A percentile compares a stretch with the other conserved stretches of the same genome.
Evolutionary conservation across 352 stramenopile species (phyloP).

Genomic region (Pythium dissotocum): DNA sequence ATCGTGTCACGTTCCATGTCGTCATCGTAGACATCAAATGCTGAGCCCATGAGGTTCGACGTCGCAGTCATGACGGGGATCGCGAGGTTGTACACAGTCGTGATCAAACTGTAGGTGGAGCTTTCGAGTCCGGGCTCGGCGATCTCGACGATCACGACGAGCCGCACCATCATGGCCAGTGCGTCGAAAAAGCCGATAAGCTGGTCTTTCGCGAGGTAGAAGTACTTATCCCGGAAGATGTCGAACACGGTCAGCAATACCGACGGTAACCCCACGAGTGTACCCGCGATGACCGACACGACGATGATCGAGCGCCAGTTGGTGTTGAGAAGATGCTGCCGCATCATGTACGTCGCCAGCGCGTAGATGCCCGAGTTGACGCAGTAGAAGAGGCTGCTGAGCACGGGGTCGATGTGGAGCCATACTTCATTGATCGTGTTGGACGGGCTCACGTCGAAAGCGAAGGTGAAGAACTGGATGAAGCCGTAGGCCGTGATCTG

Average conservation of each 20-base stretch:
- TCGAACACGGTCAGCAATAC: slow-evolving; percentile 59
- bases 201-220: slow-evolving; percentile 56
- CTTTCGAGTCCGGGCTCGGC: slow-evolving; percentile 74
- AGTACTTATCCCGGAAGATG: slow-evolving; percentile 59
- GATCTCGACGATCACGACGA: slow-evolving; percentile 80
- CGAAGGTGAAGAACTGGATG: slow-evolving; percentile 64
- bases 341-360: slow-evolving; percentile 52
- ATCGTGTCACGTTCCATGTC: slow-evolving; percentile 54
- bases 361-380: slow-evolving; percentile 55
- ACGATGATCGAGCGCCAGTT: slow-evolving; percentile 65
- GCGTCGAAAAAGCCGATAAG: slow-evolving; percentile 62
- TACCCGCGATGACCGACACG: slow-evolving; percentile 43
- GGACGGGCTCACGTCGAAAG: slow-evolving; percentile 52
- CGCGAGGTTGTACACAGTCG: slow-evolving; percentile 75
- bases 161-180: slow-evolving; percentile 72
- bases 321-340: slow-evolving; percentile 53
- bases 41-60: slow-evolving; percentile 57
- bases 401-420: slow-evolving; percentile 62
- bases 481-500: slow-evolving; percentile 75
- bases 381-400: slow-evolving; percentile 60
- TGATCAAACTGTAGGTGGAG: slow-evolving; percentile 75
- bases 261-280: slow-evolving; percentile 38
- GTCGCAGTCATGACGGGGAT: slow-evolving; percentile 55
- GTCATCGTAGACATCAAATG: slow-evolving; percentile 60
- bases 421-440: slow-evolving; percentile 65